A percentile compares a stretch with the other conserved stretches of the same genome.
Conservation (phyloP, 306 rosid species). For the Ziziphus jujuba region DNA sequence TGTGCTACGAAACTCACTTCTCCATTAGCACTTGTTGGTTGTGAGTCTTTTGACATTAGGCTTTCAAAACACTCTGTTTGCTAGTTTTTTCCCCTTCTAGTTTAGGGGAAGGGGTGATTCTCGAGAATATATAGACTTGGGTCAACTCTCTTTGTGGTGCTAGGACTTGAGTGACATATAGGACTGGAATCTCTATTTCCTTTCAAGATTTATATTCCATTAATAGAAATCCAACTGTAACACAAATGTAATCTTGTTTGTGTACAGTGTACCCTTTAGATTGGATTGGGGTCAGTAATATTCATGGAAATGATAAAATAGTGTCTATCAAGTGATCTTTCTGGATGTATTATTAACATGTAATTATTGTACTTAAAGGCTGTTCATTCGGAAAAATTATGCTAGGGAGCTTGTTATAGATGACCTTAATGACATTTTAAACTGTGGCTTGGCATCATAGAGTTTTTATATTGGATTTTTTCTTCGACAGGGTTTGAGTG, state of each 20-base stretch:
- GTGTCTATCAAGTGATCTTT: too few species aligned
- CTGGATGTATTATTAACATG: too few species aligned
- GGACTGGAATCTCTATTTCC: not conserved
- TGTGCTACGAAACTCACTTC: not conserved
- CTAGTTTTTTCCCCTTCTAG: not conserved
- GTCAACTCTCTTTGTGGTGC: not conserved
- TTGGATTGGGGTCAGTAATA: not conserved
- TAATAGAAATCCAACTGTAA: not conserved
- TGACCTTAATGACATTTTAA: not conserved
- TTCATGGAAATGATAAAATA: not conserved
- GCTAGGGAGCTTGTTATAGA: not conserved
- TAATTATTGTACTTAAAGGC: too few species aligned
- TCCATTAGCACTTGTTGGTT: not conserved
- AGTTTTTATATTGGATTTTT: not conserved
- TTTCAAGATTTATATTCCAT: not conserved
- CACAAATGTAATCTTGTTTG: not conserved
- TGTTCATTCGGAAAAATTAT: too few species aligned
- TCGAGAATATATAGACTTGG: not conserved
- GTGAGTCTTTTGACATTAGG: not conserved
- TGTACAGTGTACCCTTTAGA: not conserved
- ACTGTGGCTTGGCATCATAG: not conserved
- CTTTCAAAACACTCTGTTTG: not conserved
- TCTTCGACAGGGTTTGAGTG: not conserved
- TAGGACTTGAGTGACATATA: not conserved
- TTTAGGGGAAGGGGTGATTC: not conserved